Base-by-base conservation (phyloP, 768 basidiomycete genomes). In the Baorangia bicolor region DNA sequence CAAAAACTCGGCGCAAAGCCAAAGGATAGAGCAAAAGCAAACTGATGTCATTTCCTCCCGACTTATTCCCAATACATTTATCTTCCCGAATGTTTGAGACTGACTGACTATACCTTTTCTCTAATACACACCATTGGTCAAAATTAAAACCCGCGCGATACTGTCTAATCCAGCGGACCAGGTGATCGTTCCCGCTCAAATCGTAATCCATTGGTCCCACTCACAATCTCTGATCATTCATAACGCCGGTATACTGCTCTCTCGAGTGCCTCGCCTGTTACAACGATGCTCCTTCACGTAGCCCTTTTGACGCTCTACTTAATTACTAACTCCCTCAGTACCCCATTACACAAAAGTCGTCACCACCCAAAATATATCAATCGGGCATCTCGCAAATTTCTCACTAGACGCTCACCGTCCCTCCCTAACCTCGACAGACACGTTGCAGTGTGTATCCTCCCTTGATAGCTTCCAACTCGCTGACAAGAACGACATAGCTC, bases 1-100 rank as follows among this genome's bases (percentile, higher is more conserved):
- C 64, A 59, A 21, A 74, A 70, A 41, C 67, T 73, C 28, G 73
- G 74, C 20, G 61, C 63, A 40, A 74, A 70, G 55, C 67, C 74
- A 34, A 77, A 75, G 38, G 63, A 60, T 41, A 62, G 67, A 58
- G 12, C 35, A 2, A 71, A 73, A 38, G 48, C 56, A 20, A 58
- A 59, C 30, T 70, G 25, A 61, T 30, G 1, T 18, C n/a, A 18
- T 21, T 23, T 35, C 25, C 34, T 38, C 39, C 2, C 43, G 3
- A 39, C 20, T 5, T 25, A 12, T 31, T 30, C 42, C 9, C 10
- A 27, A 14, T 46, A 28, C 33, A 20, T 31, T 20, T 4, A 4
- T 42, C 11, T 7, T 30, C 2, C 21, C 20, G 18, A 27, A 41
- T 31, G 18, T 39, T 39, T 14, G 34, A 48, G 31, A 47, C 43